These are phyloP conservation scores for Globisporangium paddicum DNA, from an alignment of 352 stramenopile genomes.

Conservation along the genomic window DNA sequence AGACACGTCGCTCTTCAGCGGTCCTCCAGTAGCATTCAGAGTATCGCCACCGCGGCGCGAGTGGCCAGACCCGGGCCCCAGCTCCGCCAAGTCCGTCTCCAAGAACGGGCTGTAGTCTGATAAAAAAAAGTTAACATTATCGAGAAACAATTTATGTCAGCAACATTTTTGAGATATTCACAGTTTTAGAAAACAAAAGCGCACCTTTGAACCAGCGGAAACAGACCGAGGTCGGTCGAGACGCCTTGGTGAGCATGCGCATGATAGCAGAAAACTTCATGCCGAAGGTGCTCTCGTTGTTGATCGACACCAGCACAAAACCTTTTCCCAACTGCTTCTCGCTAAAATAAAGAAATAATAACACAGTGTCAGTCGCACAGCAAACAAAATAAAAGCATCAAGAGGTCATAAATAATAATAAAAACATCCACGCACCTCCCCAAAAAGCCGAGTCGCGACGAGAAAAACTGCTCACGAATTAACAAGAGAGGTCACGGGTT, in stretches of 20 bases:
- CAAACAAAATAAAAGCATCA: background rate
- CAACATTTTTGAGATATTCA: background rate
- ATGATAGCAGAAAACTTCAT: conserved; percentile 45
- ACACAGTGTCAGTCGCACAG: background rate
- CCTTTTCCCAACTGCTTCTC: conserved; percentile 65
- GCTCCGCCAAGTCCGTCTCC: conserved; percentile 47
- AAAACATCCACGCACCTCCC: conserved; percentile 11
- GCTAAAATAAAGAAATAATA: conserved; percentile 18
- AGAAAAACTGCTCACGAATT: conserved; percentile 47
- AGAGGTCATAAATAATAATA: background rate
- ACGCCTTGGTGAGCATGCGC: conserved; percentile 46
- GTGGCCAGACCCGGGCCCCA: conserved; percentile 3
- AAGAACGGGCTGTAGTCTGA: conserved; percentile 76
- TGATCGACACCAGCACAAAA: conserved; percentile 72
- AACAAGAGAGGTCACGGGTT: background rate
- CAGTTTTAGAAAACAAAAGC: background rate
- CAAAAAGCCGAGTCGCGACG: conserved; percentile 26
- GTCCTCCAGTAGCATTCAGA: background rate
- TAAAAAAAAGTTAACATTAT: background rate
- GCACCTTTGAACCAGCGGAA: conserved; percentile 76
- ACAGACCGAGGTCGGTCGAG: conserved; percentile 58
- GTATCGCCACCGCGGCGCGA: conserved; percentile 7
- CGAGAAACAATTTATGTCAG: background rate
- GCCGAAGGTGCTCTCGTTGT: conserved; percentile 76
- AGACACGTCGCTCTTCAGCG: conserved; percentile 8